Evolutionary conservation across 257 asterid species (phyloP).

Genomic region (Fraxinus excelsior): DNA sequence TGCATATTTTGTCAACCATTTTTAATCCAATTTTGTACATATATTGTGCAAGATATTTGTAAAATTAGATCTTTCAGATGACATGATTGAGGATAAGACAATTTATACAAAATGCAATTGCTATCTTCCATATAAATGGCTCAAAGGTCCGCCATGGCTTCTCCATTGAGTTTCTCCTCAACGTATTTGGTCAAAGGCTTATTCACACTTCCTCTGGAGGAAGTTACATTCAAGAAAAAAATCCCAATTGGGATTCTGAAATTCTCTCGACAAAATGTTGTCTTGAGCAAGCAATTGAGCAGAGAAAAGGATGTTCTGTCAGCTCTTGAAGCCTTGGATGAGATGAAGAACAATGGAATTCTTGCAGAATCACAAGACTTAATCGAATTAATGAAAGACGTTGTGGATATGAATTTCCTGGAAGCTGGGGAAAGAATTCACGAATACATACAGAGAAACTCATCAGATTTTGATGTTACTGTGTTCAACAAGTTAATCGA

Average conservation of each 20-base stretch:
- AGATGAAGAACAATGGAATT: constrained; percentile 25
- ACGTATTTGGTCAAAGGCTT: constrained; percentile 16
- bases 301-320: constrained; percentile 7
- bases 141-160: constrained; percentile 20
- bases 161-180: constrained; percentile 20
- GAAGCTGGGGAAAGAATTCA: constrained; percentile 34
- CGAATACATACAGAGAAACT: constrained; percentile 30
- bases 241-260: constrained; percentile 6
- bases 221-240: constrained; percentile 7
- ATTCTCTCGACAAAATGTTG: constrained; percentile 17
- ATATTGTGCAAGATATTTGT: background rate
- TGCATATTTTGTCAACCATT: too few relatives aligned
- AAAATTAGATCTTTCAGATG: background rate
- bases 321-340: constrained; percentile 28
- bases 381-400: constrained; percentile 28
- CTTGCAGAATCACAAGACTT: constrained; percentile 23
- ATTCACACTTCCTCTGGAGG: background rate
- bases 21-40: too few relatives aligned
- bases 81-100: background rate
- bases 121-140: background rate
- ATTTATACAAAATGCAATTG: background rate
- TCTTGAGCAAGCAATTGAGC: constrained; percentile 1
- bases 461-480: constrained; percentile 20
- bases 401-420: constrained; percentile 7
- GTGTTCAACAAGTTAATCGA: constrained; percentile 34